Conservation (phyloP, 352 stramenopile species). For the Phytopythium chamaehyphon region DNA sequence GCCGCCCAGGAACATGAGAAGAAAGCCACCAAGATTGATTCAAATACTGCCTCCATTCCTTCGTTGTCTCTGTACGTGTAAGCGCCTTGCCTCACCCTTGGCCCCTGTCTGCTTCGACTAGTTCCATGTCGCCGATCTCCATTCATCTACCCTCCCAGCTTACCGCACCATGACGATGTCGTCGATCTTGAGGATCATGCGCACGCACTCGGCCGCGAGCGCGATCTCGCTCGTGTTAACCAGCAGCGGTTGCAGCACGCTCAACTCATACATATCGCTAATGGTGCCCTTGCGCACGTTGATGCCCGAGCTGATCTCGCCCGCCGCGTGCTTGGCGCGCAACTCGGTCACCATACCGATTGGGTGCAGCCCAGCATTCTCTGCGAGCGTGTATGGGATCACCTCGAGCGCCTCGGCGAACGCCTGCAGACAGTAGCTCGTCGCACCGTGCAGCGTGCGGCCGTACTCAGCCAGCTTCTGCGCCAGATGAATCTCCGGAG, state of each 20-base stretch:
- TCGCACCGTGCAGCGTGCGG: constrained; percentile 91
- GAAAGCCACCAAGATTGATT: no score
- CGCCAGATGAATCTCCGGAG: constrained; percentile 96
- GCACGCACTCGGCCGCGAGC: constrained; percentile 97
- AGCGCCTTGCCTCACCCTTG: no score
- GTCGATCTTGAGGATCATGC: constrained; percentile 99
- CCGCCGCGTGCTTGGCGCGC: constrained; percentile 91
- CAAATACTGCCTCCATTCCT: no score
- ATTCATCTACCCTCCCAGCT: constrained; percentile 12
- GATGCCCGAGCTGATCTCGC: constrained; percentile 92
- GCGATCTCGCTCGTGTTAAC: constrained; percentile 97
- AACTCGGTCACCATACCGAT: constrained; percentile 98
- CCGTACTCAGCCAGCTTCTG: constrained; percentile 93
- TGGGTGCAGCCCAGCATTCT: constrained; percentile 99
- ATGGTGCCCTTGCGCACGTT: constrained; percentile 96
- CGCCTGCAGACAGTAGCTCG: constrained; percentile 96
- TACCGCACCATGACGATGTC: constrained; percentile 97
- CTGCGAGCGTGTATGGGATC: constrained; percentile 98
- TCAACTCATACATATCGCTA: constrained; percentile 98
- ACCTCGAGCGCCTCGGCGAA: constrained; percentile 98
- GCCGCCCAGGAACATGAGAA: no score
- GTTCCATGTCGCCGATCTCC: constrained; percentile 1
- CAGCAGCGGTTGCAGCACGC: constrained; percentile 98
- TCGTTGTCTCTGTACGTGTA: no score
- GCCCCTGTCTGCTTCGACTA: no score